Base-by-base conservation (phyloP, 2,329 filamentous ascomycete species). In the Aspergillus calidoustus region DNA sequence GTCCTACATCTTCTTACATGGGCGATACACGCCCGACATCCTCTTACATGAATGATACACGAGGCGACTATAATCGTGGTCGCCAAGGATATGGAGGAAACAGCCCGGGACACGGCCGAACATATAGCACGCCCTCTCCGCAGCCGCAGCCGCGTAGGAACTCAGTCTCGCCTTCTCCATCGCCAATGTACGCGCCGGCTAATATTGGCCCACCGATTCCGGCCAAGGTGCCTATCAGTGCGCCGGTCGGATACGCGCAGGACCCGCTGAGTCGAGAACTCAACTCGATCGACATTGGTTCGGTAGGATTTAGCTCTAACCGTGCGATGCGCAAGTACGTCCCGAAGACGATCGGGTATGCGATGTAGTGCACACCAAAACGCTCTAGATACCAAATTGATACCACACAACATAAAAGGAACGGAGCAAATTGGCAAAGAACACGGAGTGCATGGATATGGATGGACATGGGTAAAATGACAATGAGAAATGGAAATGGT, bases 231-330 rank as follows among this genome's bases (percentile, higher is more conserved):
- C 79, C 79, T 2, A 73, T 81, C 8, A 70, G 67, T 15, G 70
- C 69, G 30, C 74, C 67, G 28, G 66, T 54, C 59, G 71, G 59
- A 44, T 72, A 72, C 48, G 71, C 61, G 64, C 75, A 75, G 77
- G 81, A 80, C 62, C 83, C 85, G 6, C 73, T 89, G 52, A 86
- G 84, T 55, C 76, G 85, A 38, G 87, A 89, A 72, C 76, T 89
- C 66, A 83, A 77, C 61, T 76, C 75, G 7, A 83, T 83, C 63
- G 81, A 83, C 61, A 82, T 83, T 59, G 81, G 81, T 8, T 71
- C 72, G 17, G 68, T 71, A 8, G 72, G 68, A 2, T 74, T 72
- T 53, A 77, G 70, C 19, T 51, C 54, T 25, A 65, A 68, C n/a
- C 70, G 74, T 7, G 67, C 69, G 4, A 67, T 72, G 52, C 70